A percentile compares a stretch with the other conserved stretches of the same genome.
phyloP scores from a whole-genome alignment of 2,329 filamentous ascomycete genomes.

The Byssochlamys sp. region DNA sequence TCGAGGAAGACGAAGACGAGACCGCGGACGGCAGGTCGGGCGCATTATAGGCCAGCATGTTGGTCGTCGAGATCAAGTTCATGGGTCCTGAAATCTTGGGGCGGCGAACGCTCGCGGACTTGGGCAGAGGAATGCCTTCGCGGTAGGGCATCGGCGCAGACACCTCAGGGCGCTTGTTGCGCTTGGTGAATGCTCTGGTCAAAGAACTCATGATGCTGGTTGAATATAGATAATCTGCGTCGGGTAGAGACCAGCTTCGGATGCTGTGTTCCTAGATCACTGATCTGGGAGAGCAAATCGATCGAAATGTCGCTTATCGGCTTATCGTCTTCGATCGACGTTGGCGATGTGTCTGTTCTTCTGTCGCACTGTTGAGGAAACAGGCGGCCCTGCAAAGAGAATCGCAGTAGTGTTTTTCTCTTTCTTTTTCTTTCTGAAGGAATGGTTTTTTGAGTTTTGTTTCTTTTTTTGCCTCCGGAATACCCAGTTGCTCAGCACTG shows the following conservation, averaged over 20 bases:
- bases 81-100: conserved; percentile 70
- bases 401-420: not conserved
- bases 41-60: conserved; percentile 90
- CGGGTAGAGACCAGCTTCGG: not conserved
- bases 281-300: conserved; percentile 2
- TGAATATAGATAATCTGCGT: not conserved
- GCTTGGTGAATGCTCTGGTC: conserved; percentile 40
- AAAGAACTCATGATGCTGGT: conserved; percentile 23
- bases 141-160: conserved; percentile 36
- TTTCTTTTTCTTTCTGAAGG: not conserved
- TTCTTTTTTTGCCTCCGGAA: not conserved
- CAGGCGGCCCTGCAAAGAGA: not conserved
- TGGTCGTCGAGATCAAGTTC: conserved; percentile 84
- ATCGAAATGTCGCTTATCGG: not conserved
- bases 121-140: conserved; percentile 30
- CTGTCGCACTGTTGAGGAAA: not conserved
- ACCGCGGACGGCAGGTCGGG: conserved; percentile 57
- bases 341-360: not conserved
- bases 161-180: conserved; percentile 38
- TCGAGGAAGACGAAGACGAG: conserved; percentile 36
- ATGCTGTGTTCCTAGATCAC: conserved; percentile 1
- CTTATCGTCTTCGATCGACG: not conserved
- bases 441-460: not conserved
- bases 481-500: conserved; percentile 1
- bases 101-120: conserved; percentile 38